Evolutionary conservation across 768 basidiomycete species (phyloP).

Genomic region (Amanita fuliginea): DNA sequence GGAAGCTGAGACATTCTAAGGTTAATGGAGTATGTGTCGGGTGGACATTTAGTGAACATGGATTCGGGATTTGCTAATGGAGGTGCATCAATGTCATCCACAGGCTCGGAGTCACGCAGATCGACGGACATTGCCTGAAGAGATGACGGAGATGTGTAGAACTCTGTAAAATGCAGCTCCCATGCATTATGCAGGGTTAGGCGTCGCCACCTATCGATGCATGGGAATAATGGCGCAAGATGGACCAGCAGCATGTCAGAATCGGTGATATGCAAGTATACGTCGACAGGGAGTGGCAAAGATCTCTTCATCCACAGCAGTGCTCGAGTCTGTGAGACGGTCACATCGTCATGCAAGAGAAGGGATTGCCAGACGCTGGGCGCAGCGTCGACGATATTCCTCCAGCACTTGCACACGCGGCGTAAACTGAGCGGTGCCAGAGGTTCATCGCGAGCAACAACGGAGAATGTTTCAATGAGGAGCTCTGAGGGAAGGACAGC

Average conservation of each 20-base stretch:
- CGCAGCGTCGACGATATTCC: conserved; percentile 35
- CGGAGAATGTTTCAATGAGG: conserved; percentile 49
- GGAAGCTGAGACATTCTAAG: conserved; percentile 43
- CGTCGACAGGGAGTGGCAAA: conserved; percentile 39
- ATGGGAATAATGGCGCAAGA: conserved; percentile 48
- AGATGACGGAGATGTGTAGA: conserved; percentile 15
- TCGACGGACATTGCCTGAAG: conserved; percentile 27
- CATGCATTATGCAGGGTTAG: conserved; percentile 34
- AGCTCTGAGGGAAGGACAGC: conserved; percentile 45
- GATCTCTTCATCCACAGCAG: conserved; percentile 44
- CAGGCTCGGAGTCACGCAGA: conserved; percentile 21
- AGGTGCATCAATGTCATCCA: conserved; percentile 15
- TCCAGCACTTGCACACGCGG: conserved; percentile 51
- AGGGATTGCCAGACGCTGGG: conserved; percentile 56
- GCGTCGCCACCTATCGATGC: conserved; percentile 46
- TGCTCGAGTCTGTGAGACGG: conserved; percentile 35
- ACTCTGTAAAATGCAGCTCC: conserved; percentile 21
- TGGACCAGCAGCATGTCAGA: conserved; percentile 48
- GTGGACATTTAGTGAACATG: conserved; percentile 22
- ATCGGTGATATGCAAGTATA: conserved; percentile 37
- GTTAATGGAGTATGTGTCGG: conserved; percentile 29
- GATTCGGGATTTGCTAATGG: conserved; percentile 13
- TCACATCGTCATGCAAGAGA: conserved; percentile 30
- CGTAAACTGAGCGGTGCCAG: conserved; percentile 38
- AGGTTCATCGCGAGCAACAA: conserved; percentile 29